phyloP scores from a whole-genome alignment of 1,284 basidiomycete species.

The Sutorius eximius region DNA sequence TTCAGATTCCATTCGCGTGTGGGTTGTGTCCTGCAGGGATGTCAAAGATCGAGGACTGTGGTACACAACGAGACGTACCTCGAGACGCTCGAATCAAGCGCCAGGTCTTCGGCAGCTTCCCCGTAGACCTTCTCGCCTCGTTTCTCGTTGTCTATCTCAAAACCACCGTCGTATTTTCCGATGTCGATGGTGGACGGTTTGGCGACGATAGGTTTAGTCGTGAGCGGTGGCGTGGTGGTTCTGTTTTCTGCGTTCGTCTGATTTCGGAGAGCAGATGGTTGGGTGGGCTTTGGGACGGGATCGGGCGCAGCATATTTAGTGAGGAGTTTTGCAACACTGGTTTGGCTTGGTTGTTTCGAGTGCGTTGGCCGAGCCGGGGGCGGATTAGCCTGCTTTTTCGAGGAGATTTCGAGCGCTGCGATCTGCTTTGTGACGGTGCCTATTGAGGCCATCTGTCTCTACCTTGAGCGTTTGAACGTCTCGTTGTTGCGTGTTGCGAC shows the following conservation, averaged over 20 bases:
- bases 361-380: slow-evolving; percentile 38
- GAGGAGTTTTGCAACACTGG: slow-evolving; percentile 62
- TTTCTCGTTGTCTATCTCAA: slow-evolving; percentile 77
- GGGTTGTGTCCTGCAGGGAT: slow-evolving; percentile 51
- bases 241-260: slow-evolving; percentile 33
- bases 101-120: slow-evolving; percentile 73
- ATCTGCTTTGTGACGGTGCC: slow-evolving; percentile 48
- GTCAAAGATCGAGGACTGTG: slow-evolving; percentile 11
- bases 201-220: slow-evolving; percentile 15
- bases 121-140: slow-evolving; percentile 62
- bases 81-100: slow-evolving; percentile 72
- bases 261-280: slow-evolving; percentile 43
- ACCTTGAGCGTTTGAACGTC: neutral
- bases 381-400: slow-evolving; percentile 40
- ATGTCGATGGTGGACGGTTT: slow-evolving; percentile 57
- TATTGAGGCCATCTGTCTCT: slow-evolving; percentile 42
- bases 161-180: slow-evolving; percentile 83
- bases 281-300: slow-evolving; percentile 37
- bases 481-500: neutral
- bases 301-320: slow-evolving; percentile 66
- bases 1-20: slow-evolving; percentile 84
- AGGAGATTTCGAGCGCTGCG: slow-evolving; percentile 49
- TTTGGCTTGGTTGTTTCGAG: slow-evolving; percentile 53
- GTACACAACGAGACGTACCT: slow-evolving; percentile 44
- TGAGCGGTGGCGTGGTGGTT: slow-evolving; percentile 24